phyloP scores from a whole-genome alignment of 164 flowering plant genomes.

The Santalum album region DNA sequence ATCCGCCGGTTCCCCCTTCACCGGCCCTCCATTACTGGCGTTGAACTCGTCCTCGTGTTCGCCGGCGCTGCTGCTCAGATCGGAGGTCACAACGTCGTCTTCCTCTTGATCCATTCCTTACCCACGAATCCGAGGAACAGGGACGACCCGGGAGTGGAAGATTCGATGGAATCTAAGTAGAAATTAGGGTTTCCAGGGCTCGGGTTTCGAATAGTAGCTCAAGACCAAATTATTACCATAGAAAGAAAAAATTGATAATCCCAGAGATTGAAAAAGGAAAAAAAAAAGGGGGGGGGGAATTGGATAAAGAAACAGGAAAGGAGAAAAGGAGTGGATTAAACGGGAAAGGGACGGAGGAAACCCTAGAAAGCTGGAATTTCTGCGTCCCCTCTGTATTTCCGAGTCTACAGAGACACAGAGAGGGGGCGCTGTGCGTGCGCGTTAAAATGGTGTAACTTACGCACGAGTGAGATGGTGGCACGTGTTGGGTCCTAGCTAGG shows the following conservation, averaged over 20 bases:
- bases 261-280: no score
- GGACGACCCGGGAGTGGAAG: neutral
- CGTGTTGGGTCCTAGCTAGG: constrained; percentile 8
- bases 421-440: neutral
- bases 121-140: neutral
- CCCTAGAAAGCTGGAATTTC: neutral
- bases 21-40: neutral
- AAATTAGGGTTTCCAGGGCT: neutral
- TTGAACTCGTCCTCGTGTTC: constrained; percentile 5
- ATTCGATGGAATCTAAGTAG: neutral
- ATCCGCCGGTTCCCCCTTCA: constrained; percentile 20
- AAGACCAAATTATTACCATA: no score
- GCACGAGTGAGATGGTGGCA: constrained; percentile 1
- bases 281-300: neutral
- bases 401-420: no score
- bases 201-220: neutral
- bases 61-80: constrained; percentile 18
- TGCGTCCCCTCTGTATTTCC: no score
- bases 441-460: no score
- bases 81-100: constrained; percentile 18
- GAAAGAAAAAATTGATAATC: no score
- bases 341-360: no score
- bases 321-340: no score
- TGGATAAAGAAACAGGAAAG: neutral
- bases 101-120: constrained; percentile 12